Conservation (phyloP, 495 filamentous ascomycete genomes). For the Penicillium paradoxum region DNA sequence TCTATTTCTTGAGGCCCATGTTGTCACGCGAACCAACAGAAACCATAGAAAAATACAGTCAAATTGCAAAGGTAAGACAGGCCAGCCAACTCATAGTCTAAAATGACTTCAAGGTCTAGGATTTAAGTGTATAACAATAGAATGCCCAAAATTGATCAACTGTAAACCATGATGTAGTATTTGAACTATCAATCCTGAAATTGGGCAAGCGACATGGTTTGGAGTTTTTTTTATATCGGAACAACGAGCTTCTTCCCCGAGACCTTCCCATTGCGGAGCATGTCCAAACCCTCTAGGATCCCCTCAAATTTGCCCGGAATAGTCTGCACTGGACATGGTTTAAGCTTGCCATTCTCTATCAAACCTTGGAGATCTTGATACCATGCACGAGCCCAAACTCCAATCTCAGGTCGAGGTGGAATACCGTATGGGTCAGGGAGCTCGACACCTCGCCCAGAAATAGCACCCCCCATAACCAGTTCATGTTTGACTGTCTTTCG, state of each 20-base stretch:
- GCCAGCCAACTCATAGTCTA: too few relatives aligned
- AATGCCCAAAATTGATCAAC: too few relatives aligned
- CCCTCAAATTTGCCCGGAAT: slow-evolving; percentile 24
- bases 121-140: too few relatives aligned
- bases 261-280: slow-evolving; percentile 21
- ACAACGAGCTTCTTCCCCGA: slow-evolving; percentile 31
- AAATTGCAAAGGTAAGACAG: too few relatives aligned
- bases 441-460: slow-evolving; percentile 24
- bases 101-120: too few relatives aligned
- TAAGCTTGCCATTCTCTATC: slow-evolving; percentile 19
- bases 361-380: slow-evolving; percentile 18
- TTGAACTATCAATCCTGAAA: too few relatives aligned
- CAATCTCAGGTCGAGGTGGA: slow-evolving; percentile 20
- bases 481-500: slow-evolving; percentile 26
- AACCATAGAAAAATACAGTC: too few relatives aligned
- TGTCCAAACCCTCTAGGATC: slow-evolving; percentile 23
- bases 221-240: not conserved
- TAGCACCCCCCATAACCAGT: slow-evolving; percentile 27
- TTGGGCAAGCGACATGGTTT: too few relatives aligned
- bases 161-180: too few relatives aligned
- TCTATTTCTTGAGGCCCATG: too few relatives aligned
- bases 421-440: slow-evolving; percentile 27
- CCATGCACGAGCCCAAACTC: slow-evolving; percentile 16
- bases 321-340: slow-evolving; percentile 15
- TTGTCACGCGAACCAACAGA: too few relatives aligned